A percentile compares a stretch with the other conserved stretches of the same genome.
Evolutionary conservation across 2,329 filamentous ascomycete species (phyloP).

Genomic region (Rhynchosporium agropyri): DNA sequence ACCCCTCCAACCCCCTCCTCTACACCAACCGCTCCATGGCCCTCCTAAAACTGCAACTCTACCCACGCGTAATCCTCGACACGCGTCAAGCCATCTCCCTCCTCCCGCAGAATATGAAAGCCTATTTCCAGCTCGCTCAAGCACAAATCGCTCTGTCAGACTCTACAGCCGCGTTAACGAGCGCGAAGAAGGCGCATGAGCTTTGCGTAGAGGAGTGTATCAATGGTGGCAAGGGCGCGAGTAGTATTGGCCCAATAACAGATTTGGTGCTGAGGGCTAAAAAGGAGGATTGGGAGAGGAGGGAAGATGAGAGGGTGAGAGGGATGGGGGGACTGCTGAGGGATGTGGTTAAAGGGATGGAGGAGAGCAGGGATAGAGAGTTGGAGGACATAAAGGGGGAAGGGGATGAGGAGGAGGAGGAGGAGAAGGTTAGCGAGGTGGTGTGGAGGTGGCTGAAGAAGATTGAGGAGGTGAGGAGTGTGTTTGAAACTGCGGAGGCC

Average conservation of each 20-base stretch:
- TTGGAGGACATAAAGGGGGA: constrained; percentile 45
- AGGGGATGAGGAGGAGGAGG: constrained; percentile 48
- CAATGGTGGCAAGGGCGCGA: constrained; percentile 78
- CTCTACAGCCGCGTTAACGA: constrained; percentile 71
- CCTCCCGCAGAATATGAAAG: constrained; percentile 64
- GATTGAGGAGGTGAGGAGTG: constrained; percentile 47
- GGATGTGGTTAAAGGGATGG: constrained; percentile 59
- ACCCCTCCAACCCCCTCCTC: constrained; percentile 74
- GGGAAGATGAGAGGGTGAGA: constrained; percentile 63
- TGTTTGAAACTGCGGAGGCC: constrained; percentile 56
- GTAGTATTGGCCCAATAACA: constrained; percentile 69
- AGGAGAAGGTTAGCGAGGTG: constrained; percentile 40
- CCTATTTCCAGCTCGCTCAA: constrained; percentile 80
- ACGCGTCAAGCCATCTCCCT: constrained; percentile 70
- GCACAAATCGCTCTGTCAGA: constrained; percentile 76
- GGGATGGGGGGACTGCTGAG: constrained; percentile 60
- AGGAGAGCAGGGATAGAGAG: constrained; percentile 50
- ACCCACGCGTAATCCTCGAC: constrained; percentile 76
- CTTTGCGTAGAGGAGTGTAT: constrained; percentile 65
- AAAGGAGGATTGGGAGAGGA: constrained; percentile 80
- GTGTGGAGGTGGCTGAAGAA: constrained; percentile 50
- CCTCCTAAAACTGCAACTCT: constrained; percentile 72
- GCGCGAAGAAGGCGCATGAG: constrained; percentile 72
- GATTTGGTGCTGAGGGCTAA: constrained; percentile 77
- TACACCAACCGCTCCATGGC: constrained; percentile 91